A percentile compares a stretch with the other conserved stretches of the same genome.
These are phyloP conservation scores for Galeopsis tetrahit DNA, from an alignment of 257 asterid species.

Conservation along the genomic window DNA sequence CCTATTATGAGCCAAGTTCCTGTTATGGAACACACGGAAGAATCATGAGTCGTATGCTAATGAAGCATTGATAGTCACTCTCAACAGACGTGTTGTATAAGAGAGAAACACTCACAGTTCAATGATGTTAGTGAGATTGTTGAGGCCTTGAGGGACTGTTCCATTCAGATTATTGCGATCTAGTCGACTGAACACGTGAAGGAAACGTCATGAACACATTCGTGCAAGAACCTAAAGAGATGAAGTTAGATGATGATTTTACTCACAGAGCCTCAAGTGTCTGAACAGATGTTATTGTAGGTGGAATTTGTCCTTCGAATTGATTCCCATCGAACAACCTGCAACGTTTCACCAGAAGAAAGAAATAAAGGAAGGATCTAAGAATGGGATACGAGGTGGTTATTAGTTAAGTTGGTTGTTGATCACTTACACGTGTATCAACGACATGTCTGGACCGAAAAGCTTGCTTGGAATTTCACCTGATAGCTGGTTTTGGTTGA, in stretches of 20 bases:
- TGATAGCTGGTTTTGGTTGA: constrained; percentile 83
- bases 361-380: not conserved
- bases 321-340: constrained; percentile 81
- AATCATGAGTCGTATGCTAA: not conserved
- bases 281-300: constrained; percentile 65
- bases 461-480: constrained; percentile 70
- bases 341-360: constrained; percentile 29
- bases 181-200: constrained; percentile 63
- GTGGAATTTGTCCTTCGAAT: constrained; percentile 68
- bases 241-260: constrained; percentile 30
- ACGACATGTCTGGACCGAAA: constrained; percentile 68
- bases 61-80: not conserved
- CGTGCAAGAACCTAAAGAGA: constrained; percentile 9
- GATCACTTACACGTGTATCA: constrained; percentile 81
- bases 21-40: constrained; percentile 31
- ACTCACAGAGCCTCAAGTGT: constrained; percentile 96
- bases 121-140: constrained; percentile 59
- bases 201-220: constrained; percentile 7
- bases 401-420: not conserved
- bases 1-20: constrained; percentile 79
- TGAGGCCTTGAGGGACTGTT: constrained; percentile 57
- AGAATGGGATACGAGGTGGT: not conserved
- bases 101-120: constrained; percentile 64
- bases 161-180: constrained; percentile 75
- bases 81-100: not conserved